Conservation (phyloP, 1,284 basidiomycete genomes). For the Trichosporon coremiiforme region DNA sequence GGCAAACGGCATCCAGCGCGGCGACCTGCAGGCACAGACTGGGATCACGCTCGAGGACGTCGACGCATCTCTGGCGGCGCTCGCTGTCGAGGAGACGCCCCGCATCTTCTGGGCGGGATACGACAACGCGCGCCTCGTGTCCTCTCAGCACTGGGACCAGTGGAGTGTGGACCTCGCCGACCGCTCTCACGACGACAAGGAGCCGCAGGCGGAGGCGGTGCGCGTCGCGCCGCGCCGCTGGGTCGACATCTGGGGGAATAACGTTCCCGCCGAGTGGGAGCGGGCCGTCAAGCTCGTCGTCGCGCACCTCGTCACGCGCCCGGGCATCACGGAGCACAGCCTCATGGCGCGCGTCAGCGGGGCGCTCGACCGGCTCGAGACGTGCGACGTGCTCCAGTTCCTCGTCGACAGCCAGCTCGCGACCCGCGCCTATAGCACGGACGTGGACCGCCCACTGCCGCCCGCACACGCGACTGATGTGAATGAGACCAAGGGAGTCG, state of each 20-base stretch:
- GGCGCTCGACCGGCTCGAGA: slow-evolving; percentile 74
- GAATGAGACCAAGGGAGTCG: slow-evolving; percentile 37
- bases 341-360: slow-evolving; percentile 67
- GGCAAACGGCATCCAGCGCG: slow-evolving; percentile 33
- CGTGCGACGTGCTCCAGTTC: slow-evolving; percentile 65
- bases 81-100: slow-evolving; percentile 51
- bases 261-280: slow-evolving; percentile 67
- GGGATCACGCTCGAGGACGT: slow-evolving; percentile 24
- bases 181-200: background rate
- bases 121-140: slow-evolving; percentile 60
- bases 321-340: slow-evolving; percentile 65
- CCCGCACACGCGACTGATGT: slow-evolving; percentile 44
- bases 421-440: slow-evolving; percentile 19
- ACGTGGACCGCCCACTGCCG: slow-evolving; percentile 27
- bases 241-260: slow-evolving; percentile 69
- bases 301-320: slow-evolving; percentile 67
- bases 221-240: slow-evolving; percentile 56
- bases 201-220: background rate
- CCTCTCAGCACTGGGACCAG: slow-evolving; percentile 59
- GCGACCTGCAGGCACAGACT: slow-evolving; percentile 23
- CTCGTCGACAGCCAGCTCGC: slow-evolving; percentile 52
- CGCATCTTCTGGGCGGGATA: slow-evolving; percentile 73
- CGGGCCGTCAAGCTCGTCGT: slow-evolving; percentile 68
- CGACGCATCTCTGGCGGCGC: slow-evolving; percentile 28
- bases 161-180: slow-evolving; percentile 63